Evolutionary conservation across 192 early-diverging fungal genomes (phyloP).

Genomic region (Coemansia asiatica): DNA sequence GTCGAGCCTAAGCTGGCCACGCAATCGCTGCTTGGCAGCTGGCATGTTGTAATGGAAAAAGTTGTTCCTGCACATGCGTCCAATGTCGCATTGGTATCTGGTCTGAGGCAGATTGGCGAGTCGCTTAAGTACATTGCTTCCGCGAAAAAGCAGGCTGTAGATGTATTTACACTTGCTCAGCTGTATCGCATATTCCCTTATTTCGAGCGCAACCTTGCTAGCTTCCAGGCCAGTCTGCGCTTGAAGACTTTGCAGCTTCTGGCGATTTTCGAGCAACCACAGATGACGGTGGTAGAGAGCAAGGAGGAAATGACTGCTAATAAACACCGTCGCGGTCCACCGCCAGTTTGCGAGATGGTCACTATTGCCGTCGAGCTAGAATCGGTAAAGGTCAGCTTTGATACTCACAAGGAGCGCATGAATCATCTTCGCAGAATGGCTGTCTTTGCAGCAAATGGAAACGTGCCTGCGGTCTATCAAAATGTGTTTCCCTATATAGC

Average conservation of each 20-base stretch:
- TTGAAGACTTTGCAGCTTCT: slow-evolving; percentile 71
- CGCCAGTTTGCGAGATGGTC: slow-evolving; percentile 52
- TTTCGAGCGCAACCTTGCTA: slow-evolving; percentile 39
- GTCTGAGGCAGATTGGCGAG: slow-evolving; percentile 25
- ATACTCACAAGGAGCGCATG: slow-evolving; percentile 75
- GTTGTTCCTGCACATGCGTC: slow-evolving; percentile 21
- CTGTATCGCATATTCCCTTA: slow-evolving; percentile 22
- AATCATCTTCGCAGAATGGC: slow-evolving; percentile 73
- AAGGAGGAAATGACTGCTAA: slow-evolving; percentile 8
- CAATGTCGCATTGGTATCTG: slow-evolving; percentile 31
- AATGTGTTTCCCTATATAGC: slow-evolving; percentile 66
- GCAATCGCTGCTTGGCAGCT: slow-evolving; percentile 18
- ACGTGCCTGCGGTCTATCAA: slow-evolving; percentile 73
- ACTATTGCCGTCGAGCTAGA: slow-evolving; percentile 62
- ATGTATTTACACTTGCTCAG: slow-evolving; percentile 29
- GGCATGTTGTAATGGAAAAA: slow-evolving; percentile 16
- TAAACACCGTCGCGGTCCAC: not conserved
- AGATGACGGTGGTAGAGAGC: slow-evolving; percentile 18
- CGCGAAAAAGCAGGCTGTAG: slow-evolving; percentile 9
- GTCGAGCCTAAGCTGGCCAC: slow-evolving; percentile 6
- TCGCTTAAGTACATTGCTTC: slow-evolving; percentile 18
- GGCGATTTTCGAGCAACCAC: slow-evolving; percentile 65
- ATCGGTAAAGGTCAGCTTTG: slow-evolving; percentile 60
- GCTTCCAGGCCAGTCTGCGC: slow-evolving; percentile 53
- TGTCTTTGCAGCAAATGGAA: slow-evolving; percentile 59